Evolutionary conservation across 176 grass and related monocot species (phyloP), one percentile per base, ranked within the genome.

Genomic region (Cymbopogon citratus): DNA sequence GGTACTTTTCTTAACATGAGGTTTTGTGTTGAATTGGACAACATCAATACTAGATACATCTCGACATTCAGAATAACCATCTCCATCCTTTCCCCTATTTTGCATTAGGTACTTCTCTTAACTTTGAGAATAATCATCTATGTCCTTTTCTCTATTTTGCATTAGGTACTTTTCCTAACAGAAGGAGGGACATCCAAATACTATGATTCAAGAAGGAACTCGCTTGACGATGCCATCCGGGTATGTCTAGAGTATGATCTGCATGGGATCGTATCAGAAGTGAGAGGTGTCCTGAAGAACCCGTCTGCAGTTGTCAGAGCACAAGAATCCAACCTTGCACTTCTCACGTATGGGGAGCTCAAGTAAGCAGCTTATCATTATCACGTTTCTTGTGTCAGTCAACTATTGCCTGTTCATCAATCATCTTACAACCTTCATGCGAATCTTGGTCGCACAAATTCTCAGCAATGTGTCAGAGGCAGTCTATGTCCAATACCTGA

Each of bases 161-260:
- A 86, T 84, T 76, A 98, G 95, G 92, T 98, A 57, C 91, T 92
- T 73, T 94, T 97, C 84, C 86, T 98, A 63, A 93, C 95, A 74
- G 90, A 95, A 86, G 92, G 88, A 16, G 90, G 92, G 13, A 66
- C 56, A 38, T 48, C 79, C 12, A 91, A 82, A 71, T 78, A 93
- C 82, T 33, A 49, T 18, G 95, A 98, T 73, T 41, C 9, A 21
- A 91, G 92, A 81, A 92, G 90, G 80, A 98, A 98, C 74, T 91
- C 96, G n/a, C 35, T 95, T 54, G 87, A 93, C 2, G 74, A 91
- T 54, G 96, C 90, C 14, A 83, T 95, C 28, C 70, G 57, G 12
- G 71, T 90, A 19, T 93, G 95, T 75, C 61, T 82, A 79, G 78
- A 90, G 28, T 66, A 79, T 28, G 84, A 78, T 16, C 78, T 98